Percentiles rank a stretch among this genome's conserved stretches.
phyloP scores from a whole-genome alignment of 495 filamentous ascomycete genomes.

The Rhypophila decipiens region DNA sequence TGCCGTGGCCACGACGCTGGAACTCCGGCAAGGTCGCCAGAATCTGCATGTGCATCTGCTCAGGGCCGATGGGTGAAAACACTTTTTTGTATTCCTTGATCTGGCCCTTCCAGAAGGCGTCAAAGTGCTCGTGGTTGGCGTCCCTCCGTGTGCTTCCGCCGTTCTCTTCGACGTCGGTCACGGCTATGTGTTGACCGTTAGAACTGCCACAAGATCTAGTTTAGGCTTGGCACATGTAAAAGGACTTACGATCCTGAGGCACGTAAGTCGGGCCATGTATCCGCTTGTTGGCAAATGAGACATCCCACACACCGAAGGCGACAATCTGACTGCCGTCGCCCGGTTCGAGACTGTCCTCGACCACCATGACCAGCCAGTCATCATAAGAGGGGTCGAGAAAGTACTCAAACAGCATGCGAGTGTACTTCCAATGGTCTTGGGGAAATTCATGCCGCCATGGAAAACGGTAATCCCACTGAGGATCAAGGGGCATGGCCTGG shows the following conservation, averaged over 20 bases:
- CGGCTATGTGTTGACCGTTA: conserved; percentile 11
- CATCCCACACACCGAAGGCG: conserved; percentile 28
- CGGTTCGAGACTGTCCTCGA: conserved; percentile 23
- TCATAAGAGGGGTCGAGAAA: conserved; percentile 25
- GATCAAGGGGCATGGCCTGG: conserved; percentile 30
- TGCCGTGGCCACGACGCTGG: conserved; percentile 26
- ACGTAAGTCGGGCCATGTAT: conserved; percentile 22
- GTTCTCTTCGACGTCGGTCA: conserved; percentile 16
- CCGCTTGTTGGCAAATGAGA: conserved; percentile 26
- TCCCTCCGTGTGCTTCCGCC: conserved; percentile 23
- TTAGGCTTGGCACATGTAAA: background rate
- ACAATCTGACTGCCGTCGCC: conserved; percentile 11
- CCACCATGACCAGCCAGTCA: conserved; percentile 31
- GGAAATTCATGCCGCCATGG: conserved; percentile 22
- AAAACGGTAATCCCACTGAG: conserved; percentile 34
- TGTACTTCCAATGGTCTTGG: conserved; percentile 30
- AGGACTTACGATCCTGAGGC: conserved; percentile 25
- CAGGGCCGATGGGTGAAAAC: conserved; percentile 21
- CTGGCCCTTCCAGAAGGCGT: conserved; percentile 23
- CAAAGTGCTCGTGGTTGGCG: conserved; percentile 25
- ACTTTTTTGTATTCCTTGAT: conserved; percentile 18
- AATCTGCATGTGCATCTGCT: conserved; percentile 31
- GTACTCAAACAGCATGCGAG: conserved; percentile 25
- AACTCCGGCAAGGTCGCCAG: conserved; percentile 26
- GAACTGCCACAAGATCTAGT: background rate